phyloP scores from a whole-genome alignment of 2,329 filamentous ascomycete species.

The Exophiala lecanii-corni region DNA sequence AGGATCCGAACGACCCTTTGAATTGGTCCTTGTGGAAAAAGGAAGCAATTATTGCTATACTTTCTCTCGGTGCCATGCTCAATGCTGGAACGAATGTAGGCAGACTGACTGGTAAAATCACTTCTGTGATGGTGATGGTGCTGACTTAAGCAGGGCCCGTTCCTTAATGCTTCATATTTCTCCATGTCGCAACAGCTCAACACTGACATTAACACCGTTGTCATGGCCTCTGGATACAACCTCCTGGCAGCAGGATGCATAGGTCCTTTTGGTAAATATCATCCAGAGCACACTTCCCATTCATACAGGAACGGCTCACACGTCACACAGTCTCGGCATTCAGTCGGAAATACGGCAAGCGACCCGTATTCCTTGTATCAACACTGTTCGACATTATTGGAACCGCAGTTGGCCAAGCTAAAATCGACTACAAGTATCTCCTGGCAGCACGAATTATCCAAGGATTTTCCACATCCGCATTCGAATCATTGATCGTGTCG shows the following conservation, averaged over 20 bases:
- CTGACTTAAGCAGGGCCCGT: slow-evolving; percentile 14
- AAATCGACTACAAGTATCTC: slow-evolving; percentile 22
- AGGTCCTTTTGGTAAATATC: slow-evolving; percentile 19
- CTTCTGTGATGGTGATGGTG: too few species aligned
- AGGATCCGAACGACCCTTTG: slow-evolving; percentile 30
- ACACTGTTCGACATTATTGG: slow-evolving; percentile 25
- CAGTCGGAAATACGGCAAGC: slow-evolving; percentile 41
- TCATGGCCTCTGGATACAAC: slow-evolving; percentile 24
- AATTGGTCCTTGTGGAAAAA: slow-evolving; percentile 31
- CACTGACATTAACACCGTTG: slow-evolving; percentile 17
- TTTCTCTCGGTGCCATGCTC: slow-evolving; percentile 29
- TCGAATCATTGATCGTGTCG: slow-evolving; percentile 47
- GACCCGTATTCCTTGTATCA: slow-evolving; percentile 26
- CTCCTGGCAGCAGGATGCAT: slow-evolving; percentile 24
- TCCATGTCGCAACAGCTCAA: slow-evolving; percentile 17
- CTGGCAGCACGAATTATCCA: slow-evolving; percentile 25
- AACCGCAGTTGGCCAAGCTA: slow-evolving; percentile 22
- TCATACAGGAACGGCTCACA: too few species aligned
- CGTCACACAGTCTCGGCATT: slow-evolving; percentile 31
- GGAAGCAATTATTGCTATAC: slow-evolving; percentile 27
- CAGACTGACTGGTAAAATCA: too few species aligned
- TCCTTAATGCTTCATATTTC: slow-evolving; percentile 25
- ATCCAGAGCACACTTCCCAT: too few species aligned
- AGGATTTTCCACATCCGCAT: slow-evolving; percentile 41
- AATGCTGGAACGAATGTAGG: slow-evolving; percentile 24